Base-by-base conservation (phyloP, 225 moss, liverwort and hornwort species). In the Physcomitrium patens region DNA sequence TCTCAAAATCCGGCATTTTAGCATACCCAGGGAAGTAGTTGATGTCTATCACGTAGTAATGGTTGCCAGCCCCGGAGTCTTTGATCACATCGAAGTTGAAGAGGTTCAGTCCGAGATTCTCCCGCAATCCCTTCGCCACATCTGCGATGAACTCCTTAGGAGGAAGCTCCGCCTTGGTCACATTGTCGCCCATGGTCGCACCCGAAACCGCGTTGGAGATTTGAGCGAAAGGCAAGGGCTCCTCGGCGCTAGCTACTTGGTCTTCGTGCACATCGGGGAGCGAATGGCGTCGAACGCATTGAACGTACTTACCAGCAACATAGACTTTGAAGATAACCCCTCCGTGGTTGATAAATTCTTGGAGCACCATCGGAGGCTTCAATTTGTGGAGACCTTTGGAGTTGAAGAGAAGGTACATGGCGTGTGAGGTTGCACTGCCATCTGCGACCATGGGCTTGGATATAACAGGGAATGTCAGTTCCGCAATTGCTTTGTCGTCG, bases 281-380 rank as follows among this genome's bases (percentile, higher is more conserved):
- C 2, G 99, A 99, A 66, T 88, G 93, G 58, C 99, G 82, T 56
- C 93, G 78, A 65, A 99, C 95, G 76, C 99, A 99, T 76, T 99
- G 95, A 48, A 95, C 90, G 81, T 95, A 92, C 78, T 93, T 93
- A n/a, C 99, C 99, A 10, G 89, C 93, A 11, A 99, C 99, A 64
- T 99, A 99, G 12, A 99, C 99, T 79, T 99, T 99, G 76, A 99
- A 99, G 51, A 95, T 99, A 17, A 97, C 96, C 14, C 96, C 96
- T 5, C 96, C 94, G 52, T 97, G 96, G 69, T 97, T 97, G 28
- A 97, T 92, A 77, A 97, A 97, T 83, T 97, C 94, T 86, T 97
- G 96, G 14, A 97, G 83, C 16, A 97, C 94, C 83, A 92, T 83
- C 3, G 94, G 96, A 18, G 91, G 92, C 72, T 89, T 89, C 48